Evolutionary conservation across 352 stramenopile species (phyloP).

Genomic region (Phytophthora vignae): DNA sequence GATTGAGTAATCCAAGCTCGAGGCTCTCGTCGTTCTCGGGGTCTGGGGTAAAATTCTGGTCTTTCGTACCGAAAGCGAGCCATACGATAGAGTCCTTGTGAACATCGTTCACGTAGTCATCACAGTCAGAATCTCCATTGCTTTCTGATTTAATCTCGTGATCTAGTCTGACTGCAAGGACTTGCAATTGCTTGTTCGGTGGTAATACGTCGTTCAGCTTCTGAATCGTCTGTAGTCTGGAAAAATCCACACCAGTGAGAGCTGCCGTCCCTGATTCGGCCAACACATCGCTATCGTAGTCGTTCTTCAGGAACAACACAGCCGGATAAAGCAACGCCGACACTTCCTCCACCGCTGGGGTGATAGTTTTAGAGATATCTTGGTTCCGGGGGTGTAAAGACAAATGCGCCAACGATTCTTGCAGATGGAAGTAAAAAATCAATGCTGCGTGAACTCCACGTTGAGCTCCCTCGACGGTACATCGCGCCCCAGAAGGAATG

Average conservation of each 20-base stretch:
- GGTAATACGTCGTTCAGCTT: neutral
- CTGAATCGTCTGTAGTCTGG: neutral
- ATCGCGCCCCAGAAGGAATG: neutral
- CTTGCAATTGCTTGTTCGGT: neutral
- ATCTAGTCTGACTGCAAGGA: neutral
- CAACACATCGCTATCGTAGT: neutral
- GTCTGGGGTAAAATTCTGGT: neutral
- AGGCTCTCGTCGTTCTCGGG: too few relatives aligned
- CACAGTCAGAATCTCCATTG: neutral
- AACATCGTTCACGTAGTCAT: neutral
- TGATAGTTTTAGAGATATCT: too few relatives aligned
- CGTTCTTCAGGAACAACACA: neutral
- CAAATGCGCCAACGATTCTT: neutral
- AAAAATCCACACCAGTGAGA: neutral
- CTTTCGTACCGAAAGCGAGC: neutral
- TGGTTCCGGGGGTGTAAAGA: neutral
- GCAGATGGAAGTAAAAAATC: neutral
- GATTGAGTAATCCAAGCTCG: neutral
- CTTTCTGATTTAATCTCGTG: neutral
- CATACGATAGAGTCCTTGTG: conserved; percentile 1
- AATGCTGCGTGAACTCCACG: neutral
- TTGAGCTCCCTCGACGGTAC: neutral
- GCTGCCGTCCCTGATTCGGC: neutral
- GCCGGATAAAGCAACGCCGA: neutral
- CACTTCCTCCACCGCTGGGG: too few relatives aligned